Evolutionary conservation across 176 grass and related monocot genomes (phyloP).

Genomic region (Zea luxurians): DNA sequence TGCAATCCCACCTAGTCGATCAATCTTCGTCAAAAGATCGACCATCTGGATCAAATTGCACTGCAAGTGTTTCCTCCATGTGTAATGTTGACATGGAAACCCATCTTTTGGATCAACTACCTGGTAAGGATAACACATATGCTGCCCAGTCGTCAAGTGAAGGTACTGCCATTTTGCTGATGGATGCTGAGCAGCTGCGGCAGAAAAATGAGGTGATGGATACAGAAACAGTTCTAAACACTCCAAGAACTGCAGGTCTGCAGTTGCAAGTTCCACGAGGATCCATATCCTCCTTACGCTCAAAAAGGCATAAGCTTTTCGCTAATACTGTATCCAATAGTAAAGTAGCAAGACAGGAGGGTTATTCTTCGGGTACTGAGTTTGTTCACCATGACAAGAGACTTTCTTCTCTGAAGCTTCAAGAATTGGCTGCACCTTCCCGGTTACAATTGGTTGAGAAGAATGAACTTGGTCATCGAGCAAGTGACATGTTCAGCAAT

Average conservation of each 20-base stretch:
- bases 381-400: slow-evolving; percentile 51
- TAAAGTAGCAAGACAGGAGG: slow-evolving; percentile 30
- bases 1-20: slow-evolving; percentile 22
- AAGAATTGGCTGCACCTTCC: slow-evolving; percentile 37
- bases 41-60: slow-evolving; percentile 32
- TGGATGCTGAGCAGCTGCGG: slow-evolving; percentile 34
- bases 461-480: slow-evolving; percentile 35
- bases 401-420: slow-evolving; percentile 55
- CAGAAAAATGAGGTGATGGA: slow-evolving; percentile 35
- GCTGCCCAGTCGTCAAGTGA: slow-evolving; percentile 9
- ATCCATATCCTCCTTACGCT: slow-evolving; percentile 57
- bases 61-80: slow-evolving; percentile 27
- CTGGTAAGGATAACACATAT: slow-evolving; percentile 37
- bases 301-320: slow-evolving; percentile 51
- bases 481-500: slow-evolving; percentile 22
- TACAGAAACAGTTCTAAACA: slow-evolving; percentile 39
- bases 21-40: slow-evolving; percentile 37
- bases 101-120: slow-evolving; percentile 23
- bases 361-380: slow-evolving; percentile 43
- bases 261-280: slow-evolving; percentile 36
- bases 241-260: slow-evolving; percentile 45
- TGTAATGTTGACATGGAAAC: slow-evolving; percentile 20
- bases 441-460: slow-evolving; percentile 23
- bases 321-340: slow-evolving; percentile 32
- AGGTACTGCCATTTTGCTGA: slow-evolving; percentile 13